Base-by-base conservation (phyloP, 2,329 filamentous ascomycete species). In the Erysiphe pulchra region DNA sequence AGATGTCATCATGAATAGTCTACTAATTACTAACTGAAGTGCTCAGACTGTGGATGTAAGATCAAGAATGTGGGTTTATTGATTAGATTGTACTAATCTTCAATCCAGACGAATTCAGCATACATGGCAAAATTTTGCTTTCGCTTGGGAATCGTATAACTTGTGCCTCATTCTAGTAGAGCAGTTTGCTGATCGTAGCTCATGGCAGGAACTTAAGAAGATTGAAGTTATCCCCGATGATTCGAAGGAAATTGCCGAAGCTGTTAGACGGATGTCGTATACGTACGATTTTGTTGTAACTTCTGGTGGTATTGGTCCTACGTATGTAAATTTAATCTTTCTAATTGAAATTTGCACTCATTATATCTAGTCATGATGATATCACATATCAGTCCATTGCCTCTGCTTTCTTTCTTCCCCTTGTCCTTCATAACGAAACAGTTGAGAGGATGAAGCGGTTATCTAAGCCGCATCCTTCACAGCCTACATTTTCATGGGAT, bases 381-480 rank as follows among this genome's bases (percentile, higher is more conserved):
- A 95, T 95, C 54, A 95, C 90, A 24, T 98, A 98, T 64, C 70
- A 81, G 57, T 87, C 84, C 36, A 92, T 98, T 59, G 86, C 83
- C 51, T 85, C 84, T 59, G 90, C 86, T 8, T 95, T 94, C 60
- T 64, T 67, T 39, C 67, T 94, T 8, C 72, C 77, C 13, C 66
- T 95, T 16, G 71, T 77, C 52, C 69, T 92, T 28, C 83, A 95
- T 65, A 64, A 82, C 39, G 72, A 74, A 47, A 77, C 86, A 0
- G 80, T 79, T 54, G 70, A 74, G 51, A 76, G 78, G 57, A 95
- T 95, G 90, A 86, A 81, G 63, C 68, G 64, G 49, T 68, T 93
- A 9, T 83, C 79, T 30, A 80, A 75, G 58, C 76, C 77, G 12
- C 77, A 80, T 55, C 75, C 77, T 42, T 71, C 70, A 30, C 75